Evolutionary conservation across 2,329 filamentous ascomycete genomes (phyloP), one percentile per base, ranked within the genome.

Genomic region (Pseudogymnoascus sp.): DNA sequence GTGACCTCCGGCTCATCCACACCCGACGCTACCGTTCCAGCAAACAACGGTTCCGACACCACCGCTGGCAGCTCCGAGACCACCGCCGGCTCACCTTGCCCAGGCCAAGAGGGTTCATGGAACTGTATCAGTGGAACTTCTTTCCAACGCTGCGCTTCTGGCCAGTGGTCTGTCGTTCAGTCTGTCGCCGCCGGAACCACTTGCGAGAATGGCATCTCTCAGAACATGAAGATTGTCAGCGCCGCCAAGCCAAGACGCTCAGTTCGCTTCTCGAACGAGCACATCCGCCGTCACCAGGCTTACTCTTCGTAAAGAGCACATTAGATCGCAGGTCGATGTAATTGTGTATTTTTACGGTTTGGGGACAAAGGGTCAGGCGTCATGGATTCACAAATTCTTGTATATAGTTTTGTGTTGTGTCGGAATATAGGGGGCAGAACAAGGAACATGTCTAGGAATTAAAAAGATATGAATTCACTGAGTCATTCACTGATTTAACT

Each of bases 111-210:
- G 52, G 82, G 82, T 1, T 69, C 71, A 9, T 85, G 79, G 79
- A 83, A 83, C 75, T 85, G 82, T 66, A 73, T 84, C 5, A 73
- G 70, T 0, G 80, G 81, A 12, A 73, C 69, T 1, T 76, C 77
- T 0, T 85, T 78, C 77, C 82, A 84, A 71, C 81, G 80, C 58
- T 85, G 82, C 63, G 82, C 77, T 6, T 79, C 77, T 2, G 82
- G 82, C 7, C 38, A 66, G 0, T 85, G 82, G 82, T 80, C 81
- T 2, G 68, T 72, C 0, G 62, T 71, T 2, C 75, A 77, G 64
- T 42, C 65, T 0, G 67, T 84, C 11, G 77, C 82, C 0, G 68
- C 71, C 0, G 82, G 82, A 0, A 80, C 79, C 0, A 67, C 63
- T 0, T 85, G 82, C 70, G 68, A 69, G 1, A 60, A 68, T 0